Base-by-base conservation (phyloP, 306 rosid genomes). In the Acacia confusa region DNA sequence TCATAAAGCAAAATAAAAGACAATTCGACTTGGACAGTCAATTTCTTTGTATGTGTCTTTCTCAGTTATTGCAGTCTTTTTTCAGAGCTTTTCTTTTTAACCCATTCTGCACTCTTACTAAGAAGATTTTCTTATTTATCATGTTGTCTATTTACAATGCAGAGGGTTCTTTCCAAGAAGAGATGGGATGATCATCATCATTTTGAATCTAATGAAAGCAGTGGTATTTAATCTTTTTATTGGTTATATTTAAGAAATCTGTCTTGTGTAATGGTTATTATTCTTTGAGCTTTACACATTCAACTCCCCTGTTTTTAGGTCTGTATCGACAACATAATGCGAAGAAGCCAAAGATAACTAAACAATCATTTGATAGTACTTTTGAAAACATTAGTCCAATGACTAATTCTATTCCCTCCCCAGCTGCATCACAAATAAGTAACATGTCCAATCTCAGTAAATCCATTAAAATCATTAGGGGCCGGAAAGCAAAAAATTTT, bases 391-490 rank as follows among this genome's bases (percentile, higher is more conserved):
- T 86, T 45, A 80, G 78, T 83, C 85, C 89, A 13, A 84, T 85
- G 83, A 50, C 85, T 69, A 93, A 94, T 74, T 91, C 97, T 77
- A 66, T 91, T 81, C 92, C 98, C 81, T 93, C 98, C 50, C 97
- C 97, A 8, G 98, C 85, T 74, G 91, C 94, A 20, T 87, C 97
- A 57, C 97, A 90, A 87, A 90, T 89, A 87, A 89, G 92, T 90
- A 90, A 91, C 82, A 88, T 91, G 92, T 79, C 94, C 52, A 90
- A 86, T 85, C 77, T 88, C 25, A 89, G 82, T 88, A 93, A 91
- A 83, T 82, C 92, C 81, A 87, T 91, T 47, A 93, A 86, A 83
- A 85, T 90, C 86, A 88, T 91, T 47, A 91, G 89, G 89, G 92
- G 91, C 52, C 88, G 93, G 70, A 93, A 90, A 81, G 70, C 92